Conservation (phyloP, 495 filamentous ascomycete genomes). For the Neurospora intermedia region DNA sequence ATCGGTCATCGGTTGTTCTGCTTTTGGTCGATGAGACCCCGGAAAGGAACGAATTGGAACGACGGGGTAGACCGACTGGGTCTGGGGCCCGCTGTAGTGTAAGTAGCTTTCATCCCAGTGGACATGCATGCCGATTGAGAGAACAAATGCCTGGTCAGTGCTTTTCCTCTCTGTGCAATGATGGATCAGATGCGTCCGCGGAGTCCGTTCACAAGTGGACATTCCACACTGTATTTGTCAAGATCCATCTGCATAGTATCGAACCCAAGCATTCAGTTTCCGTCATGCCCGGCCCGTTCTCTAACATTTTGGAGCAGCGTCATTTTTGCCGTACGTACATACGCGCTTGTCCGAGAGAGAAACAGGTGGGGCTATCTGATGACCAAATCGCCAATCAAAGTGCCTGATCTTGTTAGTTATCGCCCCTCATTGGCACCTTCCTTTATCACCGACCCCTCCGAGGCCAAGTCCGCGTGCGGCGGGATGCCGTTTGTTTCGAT, state of each 20-base stretch:
- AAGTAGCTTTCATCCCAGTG: neutral
- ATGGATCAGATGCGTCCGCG: neutral
- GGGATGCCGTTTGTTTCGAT: neutral
- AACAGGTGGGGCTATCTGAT: neutral
- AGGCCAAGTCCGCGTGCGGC: neutral
- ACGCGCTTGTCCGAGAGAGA: neutral
- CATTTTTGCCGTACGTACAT: neutral
- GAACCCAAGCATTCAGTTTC: neutral
- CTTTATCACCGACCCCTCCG: neutral
- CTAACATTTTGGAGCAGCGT: neutral
- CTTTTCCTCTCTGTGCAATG: neutral
- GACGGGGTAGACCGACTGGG: neutral
- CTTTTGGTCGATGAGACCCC: neutral
- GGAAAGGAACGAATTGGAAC: neutral
- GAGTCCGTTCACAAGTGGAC: too few species aligned
- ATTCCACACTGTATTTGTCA: too few species aligned
- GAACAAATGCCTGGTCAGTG: neutral
- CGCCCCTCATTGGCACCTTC: neutral
- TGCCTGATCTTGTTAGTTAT: neutral
- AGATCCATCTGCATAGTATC: neutral
- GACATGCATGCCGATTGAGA: neutral
- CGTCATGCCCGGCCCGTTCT: neutral
- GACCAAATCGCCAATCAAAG: neutral
- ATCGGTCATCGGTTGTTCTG: neutral
- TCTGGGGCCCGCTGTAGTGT: neutral